Evolutionary conservation across 2,329 filamentous ascomycete genomes (phyloP).

Genomic region (Ophiobolus disseminans): DNA sequence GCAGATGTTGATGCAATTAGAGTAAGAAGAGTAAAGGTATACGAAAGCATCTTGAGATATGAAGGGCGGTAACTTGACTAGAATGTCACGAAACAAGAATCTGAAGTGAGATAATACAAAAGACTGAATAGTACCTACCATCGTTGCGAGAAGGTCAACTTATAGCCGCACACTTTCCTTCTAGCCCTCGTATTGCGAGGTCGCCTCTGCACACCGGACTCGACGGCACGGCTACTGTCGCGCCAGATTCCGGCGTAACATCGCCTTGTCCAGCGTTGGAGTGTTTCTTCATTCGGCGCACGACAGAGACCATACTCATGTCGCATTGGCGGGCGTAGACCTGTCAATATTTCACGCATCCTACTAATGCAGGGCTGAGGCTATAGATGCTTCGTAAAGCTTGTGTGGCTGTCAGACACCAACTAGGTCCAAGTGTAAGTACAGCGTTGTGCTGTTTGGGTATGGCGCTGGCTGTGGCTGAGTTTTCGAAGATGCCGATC

Average conservation of each 20-base stretch:
- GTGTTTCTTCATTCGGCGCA: neutral
- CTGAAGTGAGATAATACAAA: neutral
- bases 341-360: neutral
- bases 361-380: slow-evolving; percentile 1
- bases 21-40: slow-evolving; percentile 5
- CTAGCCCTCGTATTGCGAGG: too few species aligned
- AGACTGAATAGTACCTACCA: too few species aligned
- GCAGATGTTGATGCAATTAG: slow-evolving; percentile 14
- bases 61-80: neutral
- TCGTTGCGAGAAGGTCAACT: too few species aligned
- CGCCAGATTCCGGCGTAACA: too few species aligned
- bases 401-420: slow-evolving; percentile 3
- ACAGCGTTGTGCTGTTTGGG: neutral
- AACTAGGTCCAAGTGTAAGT: neutral
- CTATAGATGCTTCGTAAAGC: neutral
- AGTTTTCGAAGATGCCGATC: slow-evolving; percentile 4
- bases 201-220: too few species aligned
- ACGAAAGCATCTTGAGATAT: slow-evolving; percentile 11
- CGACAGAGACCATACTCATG: neutral
- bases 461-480: neutral
- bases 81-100: neutral
- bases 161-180: too few species aligned
- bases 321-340: neutral
- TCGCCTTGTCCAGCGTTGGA: neutral
- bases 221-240: too few species aligned